Evolutionary conservation across 176 grass and related monocot species (phyloP).

Genomic region (Aegilops bicornis): DNA sequence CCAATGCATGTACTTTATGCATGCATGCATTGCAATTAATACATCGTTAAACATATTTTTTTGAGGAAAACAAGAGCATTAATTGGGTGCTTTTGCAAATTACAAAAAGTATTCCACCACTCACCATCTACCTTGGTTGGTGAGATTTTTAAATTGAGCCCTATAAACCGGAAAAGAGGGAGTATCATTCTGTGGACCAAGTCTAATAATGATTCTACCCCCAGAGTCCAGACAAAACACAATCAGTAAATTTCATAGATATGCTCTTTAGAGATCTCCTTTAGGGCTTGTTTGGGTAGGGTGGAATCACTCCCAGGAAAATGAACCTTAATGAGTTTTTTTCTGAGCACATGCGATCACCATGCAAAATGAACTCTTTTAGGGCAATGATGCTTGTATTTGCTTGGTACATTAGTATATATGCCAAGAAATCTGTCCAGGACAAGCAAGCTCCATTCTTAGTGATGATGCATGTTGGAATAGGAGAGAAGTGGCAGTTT

Average conservation of each 20-base stretch:
- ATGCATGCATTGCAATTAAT: too few relatives aligned
- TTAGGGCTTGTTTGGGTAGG: neutral
- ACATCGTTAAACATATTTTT: too few relatives aligned
- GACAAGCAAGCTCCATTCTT: neutral
- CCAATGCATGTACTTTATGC: too few relatives aligned
- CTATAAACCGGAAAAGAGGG: too few relatives aligned
- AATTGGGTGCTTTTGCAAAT: too few relatives aligned
- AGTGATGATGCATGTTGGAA: neutral
- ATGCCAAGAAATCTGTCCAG: neutral
- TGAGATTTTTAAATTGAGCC: too few relatives aligned
- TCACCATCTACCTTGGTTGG: too few relatives aligned
- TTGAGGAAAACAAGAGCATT: too few relatives aligned
- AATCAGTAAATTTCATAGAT: neutral
- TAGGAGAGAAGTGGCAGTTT: neutral
- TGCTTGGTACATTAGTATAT: neutral
- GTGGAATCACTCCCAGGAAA: neutral
- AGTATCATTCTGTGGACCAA: neutral
- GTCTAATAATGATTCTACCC: neutral
- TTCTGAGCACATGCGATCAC: neutral
- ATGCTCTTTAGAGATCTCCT: neutral
- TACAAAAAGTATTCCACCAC: too few relatives aligned
- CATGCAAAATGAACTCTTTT: neutral
- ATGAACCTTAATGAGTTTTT: neutral
- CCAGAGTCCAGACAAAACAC: neutral
- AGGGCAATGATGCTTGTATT: neutral